Evolutionary conservation across 257 asterid genomes (phyloP).

Genomic region (Gardenia jasminoides): DNA sequence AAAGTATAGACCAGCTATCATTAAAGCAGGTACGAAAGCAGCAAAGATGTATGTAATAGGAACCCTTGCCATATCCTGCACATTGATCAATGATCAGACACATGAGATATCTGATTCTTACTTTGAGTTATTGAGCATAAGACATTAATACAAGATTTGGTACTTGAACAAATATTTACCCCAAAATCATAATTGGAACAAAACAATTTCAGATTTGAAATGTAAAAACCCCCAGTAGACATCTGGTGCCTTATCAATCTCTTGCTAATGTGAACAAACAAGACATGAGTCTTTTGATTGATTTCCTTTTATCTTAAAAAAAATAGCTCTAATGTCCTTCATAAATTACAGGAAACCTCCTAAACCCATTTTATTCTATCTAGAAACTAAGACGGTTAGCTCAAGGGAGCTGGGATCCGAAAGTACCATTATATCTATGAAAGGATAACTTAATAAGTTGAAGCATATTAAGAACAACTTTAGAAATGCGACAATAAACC

Average conservation of each 20-base stretch:
- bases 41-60: slow-evolving; percentile 70
- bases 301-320: not conserved
- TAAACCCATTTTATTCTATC: not conserved
- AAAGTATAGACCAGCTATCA: slow-evolving; percentile 90
- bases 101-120: not conserved
- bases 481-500: too few species aligned
- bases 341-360: not conserved
- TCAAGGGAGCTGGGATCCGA: not conserved
- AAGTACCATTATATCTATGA: not conserved
- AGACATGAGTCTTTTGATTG: not conserved
- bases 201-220: not conserved
- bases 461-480: not conserved
- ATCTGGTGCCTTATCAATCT: not conserved
- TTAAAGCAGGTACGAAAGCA: slow-evolving; percentile 84
- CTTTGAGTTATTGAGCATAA: not conserved
- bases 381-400: not conserved
- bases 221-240: not conserved
- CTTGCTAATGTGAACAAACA: not conserved
- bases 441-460: not conserved
- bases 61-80: slow-evolving; percentile 79
- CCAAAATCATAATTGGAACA: not conserved
- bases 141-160: not conserved
- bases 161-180: not conserved
- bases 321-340: not conserved
- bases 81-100: slow-evolving; percentile 17